Evolutionary conservation across 192 early-diverging fungal genomes (phyloP).

Genomic region (Funneliformis mosseae): DNA sequence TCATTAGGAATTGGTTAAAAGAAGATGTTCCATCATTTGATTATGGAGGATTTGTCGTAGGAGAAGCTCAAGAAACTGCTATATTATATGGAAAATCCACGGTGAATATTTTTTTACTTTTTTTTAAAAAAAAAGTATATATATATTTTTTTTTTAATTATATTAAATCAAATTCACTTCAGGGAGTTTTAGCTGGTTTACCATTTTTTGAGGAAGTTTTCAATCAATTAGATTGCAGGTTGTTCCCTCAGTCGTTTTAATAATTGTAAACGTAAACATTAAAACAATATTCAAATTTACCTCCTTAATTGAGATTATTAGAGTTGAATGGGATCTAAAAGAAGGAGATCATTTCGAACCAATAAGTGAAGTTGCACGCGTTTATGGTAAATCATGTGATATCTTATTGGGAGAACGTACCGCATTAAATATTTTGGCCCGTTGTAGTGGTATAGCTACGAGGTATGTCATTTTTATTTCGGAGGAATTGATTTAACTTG

Average conservation of each 20-base stretch:
- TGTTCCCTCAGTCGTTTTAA: constrained; percentile 11
- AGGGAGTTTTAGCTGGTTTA: constrained; percentile 88
- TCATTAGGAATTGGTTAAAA: constrained; percentile 81
- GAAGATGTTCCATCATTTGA: constrained; percentile 99
- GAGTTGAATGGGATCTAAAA: constrained; percentile 81
- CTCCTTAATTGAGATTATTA: constrained; percentile 35
- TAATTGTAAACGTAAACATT: not conserved
- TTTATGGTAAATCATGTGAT: constrained; percentile 79
- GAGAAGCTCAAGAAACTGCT: constrained; percentile 79
- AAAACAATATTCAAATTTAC: not conserved
- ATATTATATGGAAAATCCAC: constrained; percentile 84
- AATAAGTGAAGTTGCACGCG: constrained; percentile 71
- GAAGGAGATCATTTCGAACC: constrained; percentile 86
- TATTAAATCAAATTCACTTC: not conserved
- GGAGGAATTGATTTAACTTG: not conserved
- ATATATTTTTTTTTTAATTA: not conserved
- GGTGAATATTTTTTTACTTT: constrained; percentile 22
- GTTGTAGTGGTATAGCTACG: constrained; percentile 91
- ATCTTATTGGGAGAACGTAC: constrained; percentile 92
- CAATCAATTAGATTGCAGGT: constrained; percentile 85
- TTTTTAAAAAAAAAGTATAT: not conserved
- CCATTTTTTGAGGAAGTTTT: constrained; percentile 98
- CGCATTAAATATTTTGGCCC: constrained; percentile 91
- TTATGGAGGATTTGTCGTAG: constrained; percentile 97
- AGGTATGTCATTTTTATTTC: constrained; percentile 48